Conservation (phyloP, 2,329 filamentous ascomycete species). For the Neofusicoccum parvum region DNA sequence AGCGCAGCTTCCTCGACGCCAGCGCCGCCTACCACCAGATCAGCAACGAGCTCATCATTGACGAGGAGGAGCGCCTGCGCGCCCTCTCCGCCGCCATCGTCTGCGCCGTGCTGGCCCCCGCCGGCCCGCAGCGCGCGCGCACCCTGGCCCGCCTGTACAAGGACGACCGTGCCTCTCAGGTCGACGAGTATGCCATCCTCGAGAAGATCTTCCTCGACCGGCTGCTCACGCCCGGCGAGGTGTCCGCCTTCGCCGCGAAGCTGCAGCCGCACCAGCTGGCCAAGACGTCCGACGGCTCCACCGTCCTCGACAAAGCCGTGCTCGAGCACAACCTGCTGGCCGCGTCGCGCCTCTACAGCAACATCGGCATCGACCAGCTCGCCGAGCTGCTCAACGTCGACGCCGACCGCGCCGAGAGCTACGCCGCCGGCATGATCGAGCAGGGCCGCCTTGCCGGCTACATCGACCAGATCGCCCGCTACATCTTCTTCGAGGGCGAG, state of each 20-base stretch:
- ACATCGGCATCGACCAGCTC: constrained; percentile 65
- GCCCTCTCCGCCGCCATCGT: constrained; percentile 86
- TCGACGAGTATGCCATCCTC: constrained; percentile 82
- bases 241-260: constrained; percentile 79
- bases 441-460: constrained; percentile 83
- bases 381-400: constrained; percentile 77
- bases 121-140: constrained; percentile 80
- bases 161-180: constrained; percentile 76
- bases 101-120: constrained; percentile 89
- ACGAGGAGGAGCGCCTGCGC: constrained; percentile 81
- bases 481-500: constrained; percentile 85
- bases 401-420: constrained; percentile 81
- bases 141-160: constrained; percentile 86
- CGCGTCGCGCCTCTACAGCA: constrained; percentile 63
- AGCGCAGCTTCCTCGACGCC: constrained; percentile 85
- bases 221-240: constrained; percentile 77
- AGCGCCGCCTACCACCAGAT: constrained; percentile 87
- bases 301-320: constrained; percentile 88
- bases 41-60: constrained; percentile 74
- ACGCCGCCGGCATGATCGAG: constrained; percentile 93
- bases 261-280: constrained; percentile 88
- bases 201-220: constrained; percentile 98
- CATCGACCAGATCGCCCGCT: constrained; percentile 89
- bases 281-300: constrained; percentile 84
- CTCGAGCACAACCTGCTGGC: constrained; percentile 94